Evolutionary conservation across 768 basidiomycete genomes (phyloP).

Genomic region (Phaeotremella fagi): DNA sequence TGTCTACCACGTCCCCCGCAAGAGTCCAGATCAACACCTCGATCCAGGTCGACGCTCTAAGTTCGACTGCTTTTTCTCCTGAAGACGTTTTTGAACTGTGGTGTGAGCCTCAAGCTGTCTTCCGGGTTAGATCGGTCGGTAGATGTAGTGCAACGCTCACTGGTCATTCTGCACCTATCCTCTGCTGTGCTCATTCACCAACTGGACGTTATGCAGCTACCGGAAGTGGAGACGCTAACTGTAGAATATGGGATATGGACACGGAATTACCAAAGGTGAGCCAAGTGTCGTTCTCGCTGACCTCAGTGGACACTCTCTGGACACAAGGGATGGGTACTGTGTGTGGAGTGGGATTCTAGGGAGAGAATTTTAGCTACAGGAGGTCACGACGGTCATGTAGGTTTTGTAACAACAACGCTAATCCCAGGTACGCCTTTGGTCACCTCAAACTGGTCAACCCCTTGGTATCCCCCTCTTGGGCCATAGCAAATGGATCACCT

Average conservation of each 20-base stretch:
- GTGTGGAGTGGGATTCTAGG: slow-evolving; percentile 94
- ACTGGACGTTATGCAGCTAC: slow-evolving; percentile 87
- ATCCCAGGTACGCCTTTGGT: slow-evolving; percentile 74
- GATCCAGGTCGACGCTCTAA: slow-evolving; percentile 72
- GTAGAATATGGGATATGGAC: slow-evolving; percentile 87
- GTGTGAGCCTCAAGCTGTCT: slow-evolving; percentile 93
- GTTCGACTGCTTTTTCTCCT: slow-evolving; percentile 51
- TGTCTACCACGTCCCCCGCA: slow-evolving; percentile 55
- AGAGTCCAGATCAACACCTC: slow-evolving; percentile 79
- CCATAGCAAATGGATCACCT: slow-evolving; percentile 94
- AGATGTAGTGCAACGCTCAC: slow-evolving; percentile 88
- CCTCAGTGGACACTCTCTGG: slow-evolving; percentile 65
- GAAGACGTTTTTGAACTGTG: slow-evolving; percentile 85
- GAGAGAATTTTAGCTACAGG: slow-evolving; percentile 88
- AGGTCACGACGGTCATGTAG: slow-evolving; percentile 85
- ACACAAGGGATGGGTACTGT: slow-evolving; percentile 93
- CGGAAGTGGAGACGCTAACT: slow-evolving; percentile 89
- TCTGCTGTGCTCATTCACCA: slow-evolving; percentile 93
- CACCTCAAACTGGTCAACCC: slow-evolving; percentile 82
- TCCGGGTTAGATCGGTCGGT: slow-evolving; percentile 86
- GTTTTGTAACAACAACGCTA: slow-evolving; percentile 19
- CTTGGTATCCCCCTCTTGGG: slow-evolving; percentile 85
- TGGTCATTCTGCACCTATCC: slow-evolving; percentile 85
- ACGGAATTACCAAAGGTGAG: slow-evolving; percentile 75
- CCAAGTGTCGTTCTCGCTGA: neutral